These are phyloP conservation scores for Chytriomyces hyalinus DNA, from an alignment of 192 early-diverging fungal species.

Conservation along the genomic window DNA sequence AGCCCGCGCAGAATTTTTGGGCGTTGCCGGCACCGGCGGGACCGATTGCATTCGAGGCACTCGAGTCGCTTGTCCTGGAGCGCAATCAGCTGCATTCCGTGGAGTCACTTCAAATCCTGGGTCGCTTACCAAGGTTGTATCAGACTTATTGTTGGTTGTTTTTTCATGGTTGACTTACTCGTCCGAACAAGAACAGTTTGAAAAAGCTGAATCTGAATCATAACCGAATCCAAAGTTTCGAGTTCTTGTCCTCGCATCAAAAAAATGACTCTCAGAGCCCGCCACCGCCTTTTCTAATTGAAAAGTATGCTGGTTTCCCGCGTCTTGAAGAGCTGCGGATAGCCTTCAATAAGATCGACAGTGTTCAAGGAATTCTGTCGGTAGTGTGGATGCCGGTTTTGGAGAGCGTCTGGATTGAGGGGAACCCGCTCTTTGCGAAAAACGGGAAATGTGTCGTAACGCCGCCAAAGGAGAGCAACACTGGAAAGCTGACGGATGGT, in stretches of 20 bases:
- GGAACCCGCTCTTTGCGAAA: constrained; percentile 53
- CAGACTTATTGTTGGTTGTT: not conserved
- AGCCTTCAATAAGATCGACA: constrained; percentile 50
- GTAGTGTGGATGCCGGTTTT: constrained; percentile 50
- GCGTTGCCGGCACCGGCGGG: constrained; percentile 2
- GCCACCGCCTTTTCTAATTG: constrained; percentile 22
- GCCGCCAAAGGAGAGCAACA: too few relatives aligned
- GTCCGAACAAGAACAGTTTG: constrained; percentile 37
- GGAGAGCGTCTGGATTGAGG: constrained; percentile 51
- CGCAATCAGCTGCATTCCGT: constrained; percentile 43
- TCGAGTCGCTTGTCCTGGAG: constrained; percentile 52
- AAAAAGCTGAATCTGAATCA: constrained; percentile 48
- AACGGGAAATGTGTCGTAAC: constrained; percentile 7
- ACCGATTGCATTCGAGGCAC: constrained; percentile 44
- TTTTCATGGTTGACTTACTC: not conserved
- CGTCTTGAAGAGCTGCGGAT: constrained; percentile 52
- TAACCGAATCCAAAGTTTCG: constrained; percentile 45
- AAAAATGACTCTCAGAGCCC: constrained; percentile 7
- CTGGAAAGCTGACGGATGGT: too few relatives aligned
- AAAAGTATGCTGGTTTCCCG: constrained; percentile 51
- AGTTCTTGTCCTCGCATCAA: constrained; percentile 35
- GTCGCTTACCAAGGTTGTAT: constrained; percentile 48
- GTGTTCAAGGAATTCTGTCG: constrained; percentile 48
- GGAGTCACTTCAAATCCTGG: constrained; percentile 44
- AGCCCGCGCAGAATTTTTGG: not conserved